These are phyloP conservation scores for Metarhizium humberi DNA, from an alignment of 2,329 filamentous ascomycete genomes.

Conservation along the genomic window DNA sequence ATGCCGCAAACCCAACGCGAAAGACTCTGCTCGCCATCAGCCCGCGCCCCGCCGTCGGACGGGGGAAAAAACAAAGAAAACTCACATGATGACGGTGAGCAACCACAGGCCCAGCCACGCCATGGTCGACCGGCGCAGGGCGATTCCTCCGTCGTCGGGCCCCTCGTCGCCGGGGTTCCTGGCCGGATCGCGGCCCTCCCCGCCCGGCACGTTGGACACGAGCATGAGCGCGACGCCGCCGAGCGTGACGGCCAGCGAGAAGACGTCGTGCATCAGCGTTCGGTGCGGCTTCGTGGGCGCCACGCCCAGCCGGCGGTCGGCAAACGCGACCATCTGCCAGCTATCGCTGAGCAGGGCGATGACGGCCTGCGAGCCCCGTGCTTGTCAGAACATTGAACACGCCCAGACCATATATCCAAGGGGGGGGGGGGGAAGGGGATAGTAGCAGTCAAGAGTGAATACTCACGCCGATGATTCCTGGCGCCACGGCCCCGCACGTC, in stretches of 20 bases:
- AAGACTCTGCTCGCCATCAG: background rate
- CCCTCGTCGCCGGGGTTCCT: background rate
- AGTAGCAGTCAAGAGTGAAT: background rate
- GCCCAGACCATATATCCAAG: no score
- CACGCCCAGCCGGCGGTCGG: constrained; percentile 17
- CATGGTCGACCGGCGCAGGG: background rate
- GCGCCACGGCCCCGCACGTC: constrained; percentile 18
- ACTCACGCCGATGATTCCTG: constrained; percentile 24
- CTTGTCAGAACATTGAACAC: no score
- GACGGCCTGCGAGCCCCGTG: constrained; percentile 1
- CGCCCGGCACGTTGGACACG: constrained; percentile 12
- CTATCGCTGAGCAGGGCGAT: constrained; percentile 28
- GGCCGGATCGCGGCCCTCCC: background rate
- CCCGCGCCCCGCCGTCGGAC: background rate
- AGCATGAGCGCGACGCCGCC: constrained; percentile 24
- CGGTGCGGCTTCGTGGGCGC: constrained; percentile 17
- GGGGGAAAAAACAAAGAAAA: background rate
- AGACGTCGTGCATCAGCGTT: constrained; percentile 22
- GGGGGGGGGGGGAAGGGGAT: no score
- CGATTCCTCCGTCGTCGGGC: constrained; percentile 10
- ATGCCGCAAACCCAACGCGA: background rate
- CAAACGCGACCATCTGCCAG: constrained; percentile 24
- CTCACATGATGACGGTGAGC: constrained; percentile 18
- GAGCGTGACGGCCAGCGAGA: constrained; percentile 22
- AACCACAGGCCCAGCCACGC: constrained; percentile 9